A percentile compares a stretch with the other conserved stretches of the same genome.
phyloP scores from a whole-genome alignment of 2,329 filamentous ascomycete species.

The Xylaria polymorpha region DNA sequence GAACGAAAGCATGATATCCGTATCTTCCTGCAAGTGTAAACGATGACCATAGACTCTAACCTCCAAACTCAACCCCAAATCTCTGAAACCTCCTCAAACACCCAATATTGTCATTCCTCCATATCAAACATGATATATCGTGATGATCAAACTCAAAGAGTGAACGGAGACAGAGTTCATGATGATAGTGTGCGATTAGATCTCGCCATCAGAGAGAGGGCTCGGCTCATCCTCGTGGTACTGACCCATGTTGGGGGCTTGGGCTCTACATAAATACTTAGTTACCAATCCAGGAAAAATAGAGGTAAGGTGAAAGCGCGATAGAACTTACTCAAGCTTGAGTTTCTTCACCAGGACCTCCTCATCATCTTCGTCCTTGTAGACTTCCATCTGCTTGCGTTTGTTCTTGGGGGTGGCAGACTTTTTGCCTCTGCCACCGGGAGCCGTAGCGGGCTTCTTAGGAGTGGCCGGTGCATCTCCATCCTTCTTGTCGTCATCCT shows the following conservation, averaged over 20 bases:
- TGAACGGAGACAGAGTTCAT: background rate
- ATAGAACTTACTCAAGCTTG: constrained; percentile 36
- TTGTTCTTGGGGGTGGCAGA: background rate
- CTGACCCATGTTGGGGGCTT: background rate
- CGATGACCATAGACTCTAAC: constrained; percentile 1
- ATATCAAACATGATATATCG: background rate
- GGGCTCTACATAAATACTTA: constrained; percentile 12
- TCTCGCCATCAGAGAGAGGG: background rate
- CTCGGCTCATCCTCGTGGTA: background rate
- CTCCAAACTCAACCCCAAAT: background rate
- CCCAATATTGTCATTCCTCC: constrained; percentile 4
- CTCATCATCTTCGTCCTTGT: constrained; percentile 26
- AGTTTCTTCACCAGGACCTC: constrained; percentile 22
- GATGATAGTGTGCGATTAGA: background rate
- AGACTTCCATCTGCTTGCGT: background rate
- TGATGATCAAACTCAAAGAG: background rate
- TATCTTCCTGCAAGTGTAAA: background rate
- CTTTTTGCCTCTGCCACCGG: background rate
- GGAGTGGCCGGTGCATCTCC: constrained; percentile 10
- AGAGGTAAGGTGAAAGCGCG: background rate
- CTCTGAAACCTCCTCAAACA: background rate
- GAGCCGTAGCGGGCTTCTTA: constrained; percentile 4
- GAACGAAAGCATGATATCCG: background rate
- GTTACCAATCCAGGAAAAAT: background rate
- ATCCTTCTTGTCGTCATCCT: constrained; percentile 35